Percentiles rank a stretch among this genome's conserved stretches.
Evolutionary conservation across 2,329 filamentous ascomycete genomes (phyloP).

Genomic region (Penicillium glabrum): DNA sequence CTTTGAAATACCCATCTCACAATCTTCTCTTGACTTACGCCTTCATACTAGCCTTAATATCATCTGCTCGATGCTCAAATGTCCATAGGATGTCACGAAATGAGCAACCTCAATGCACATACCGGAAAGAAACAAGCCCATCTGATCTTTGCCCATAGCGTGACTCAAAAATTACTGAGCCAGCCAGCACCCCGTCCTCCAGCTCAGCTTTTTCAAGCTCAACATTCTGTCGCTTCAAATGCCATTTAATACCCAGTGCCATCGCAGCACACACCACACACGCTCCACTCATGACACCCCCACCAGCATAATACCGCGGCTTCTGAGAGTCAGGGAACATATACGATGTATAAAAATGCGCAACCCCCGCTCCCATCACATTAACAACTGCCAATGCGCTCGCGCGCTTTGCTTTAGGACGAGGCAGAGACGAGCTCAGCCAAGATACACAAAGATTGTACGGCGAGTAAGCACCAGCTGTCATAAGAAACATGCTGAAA

Average conservation of each 20-base stretch:
- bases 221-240: conserved; percentile 6
- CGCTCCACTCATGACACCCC: conserved; percentile 8
- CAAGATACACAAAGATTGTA: conserved; percentile 17
- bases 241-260: conserved; percentile 9
- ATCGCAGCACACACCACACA: conserved; percentile 9
- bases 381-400: conserved; percentile 26
- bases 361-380: conserved; percentile 22
- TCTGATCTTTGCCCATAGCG: not conserved
- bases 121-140: conserved; percentile 4
- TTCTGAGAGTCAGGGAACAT: conserved; percentile 16
- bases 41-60: too few relatives aligned
- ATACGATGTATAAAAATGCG: conserved; percentile 17
- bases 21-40: too few relatives aligned
- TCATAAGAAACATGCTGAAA: conserved; percentile 18
- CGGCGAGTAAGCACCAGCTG: conserved; percentile 12
- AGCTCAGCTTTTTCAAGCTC: conserved; percentile 6
- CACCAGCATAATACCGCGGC: conserved; percentile 14
- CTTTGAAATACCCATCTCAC: not conserved
- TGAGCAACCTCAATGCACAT: not conserved
- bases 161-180: conserved; percentile 1
- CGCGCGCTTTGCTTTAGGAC: conserved; percentile 23
- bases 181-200: conserved; percentile 1
- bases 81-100: not conserved
- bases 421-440: conserved; percentile 23
- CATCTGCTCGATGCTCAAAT: too few relatives aligned